Base-by-base conservation (phyloP, 129 eudicot species). In the Pseudognaphalium luteoalbum region DNA sequence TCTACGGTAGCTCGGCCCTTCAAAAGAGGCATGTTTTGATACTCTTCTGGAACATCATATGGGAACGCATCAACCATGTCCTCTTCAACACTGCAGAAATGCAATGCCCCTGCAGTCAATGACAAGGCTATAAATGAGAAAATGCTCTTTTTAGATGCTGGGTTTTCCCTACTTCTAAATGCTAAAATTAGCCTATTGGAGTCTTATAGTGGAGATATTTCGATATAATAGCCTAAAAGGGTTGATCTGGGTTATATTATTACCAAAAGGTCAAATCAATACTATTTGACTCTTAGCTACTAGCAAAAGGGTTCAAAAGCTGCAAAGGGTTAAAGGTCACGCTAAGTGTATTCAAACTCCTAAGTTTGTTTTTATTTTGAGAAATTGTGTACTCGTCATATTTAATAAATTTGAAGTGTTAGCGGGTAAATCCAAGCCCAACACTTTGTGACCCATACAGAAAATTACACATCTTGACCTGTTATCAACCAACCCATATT, bases 81-180 rank as follows among this genome's bases (percentile, higher is more conserved):
- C 89, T 94, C 99, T 94, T 94, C 99, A 89, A 94, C 96, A 87
- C 99, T 94, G 99, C 97, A 88, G 91, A 90, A 93, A 93, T 74
- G 91, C 93, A 93, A 90, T 88, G 96, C 97, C 96, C 96, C 99
- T 94, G 99, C 99, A 91, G 96, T 91, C 89, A 91, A 94, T 91
- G 81, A 90, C 89, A 90, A 89, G 89, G 88, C 83, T 79, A 80
- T 86, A 92, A 88, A 94, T 94, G 96, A 94, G 98, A 91, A 74
- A 76, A 44, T 7, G 80, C 84, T 73, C 66, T 44, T 78, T 86
- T 66, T 67, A 71, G 85, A 75, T 80, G 70, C 54, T 19, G 32
- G 77, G 69, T 71, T 71, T 82, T 70, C 81, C 78, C 72, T 66
- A 81, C 19, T 76, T 28, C 78, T 63, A 30, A 32, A 33, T 57